These are phyloP conservation scores for Moniliella sp. DNA, from an alignment of 1,284 basidiomycete genomes.

Conservation along the genomic window DNA sequence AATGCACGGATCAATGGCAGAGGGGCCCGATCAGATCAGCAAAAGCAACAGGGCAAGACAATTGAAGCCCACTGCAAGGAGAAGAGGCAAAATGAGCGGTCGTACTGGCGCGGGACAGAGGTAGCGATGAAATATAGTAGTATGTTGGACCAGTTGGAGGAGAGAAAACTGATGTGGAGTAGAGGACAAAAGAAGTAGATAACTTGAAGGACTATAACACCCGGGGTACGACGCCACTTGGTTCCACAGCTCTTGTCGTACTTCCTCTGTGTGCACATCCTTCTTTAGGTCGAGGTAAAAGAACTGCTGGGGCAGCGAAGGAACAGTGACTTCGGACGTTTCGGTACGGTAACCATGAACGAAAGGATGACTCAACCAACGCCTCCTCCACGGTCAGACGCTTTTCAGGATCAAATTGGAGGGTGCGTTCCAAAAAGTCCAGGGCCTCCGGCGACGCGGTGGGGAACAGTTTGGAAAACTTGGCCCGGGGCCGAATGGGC, in stretches of 20 bases:
- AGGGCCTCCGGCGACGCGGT: slow-evolving; percentile 41
- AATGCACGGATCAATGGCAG: too few relatives aligned
- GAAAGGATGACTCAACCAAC: slow-evolving; percentile 25
- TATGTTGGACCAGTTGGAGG: too few relatives aligned
- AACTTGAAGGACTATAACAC: too few relatives aligned
- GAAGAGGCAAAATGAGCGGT: too few relatives aligned
- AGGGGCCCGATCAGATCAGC: too few relatives aligned
- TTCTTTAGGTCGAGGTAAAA: slow-evolving; percentile 23
- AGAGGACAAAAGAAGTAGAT: too few relatives aligned
- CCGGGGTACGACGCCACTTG: too few relatives aligned
- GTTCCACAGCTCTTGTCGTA: slow-evolving; percentile 20
- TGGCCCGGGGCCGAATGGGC: slow-evolving; percentile 49
- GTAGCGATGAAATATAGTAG: too few relatives aligned
- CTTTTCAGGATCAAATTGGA: slow-evolving; percentile 42
- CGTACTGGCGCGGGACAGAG: too few relatives aligned
- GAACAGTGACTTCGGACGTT: slow-evolving; percentile 21
- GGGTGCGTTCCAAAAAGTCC: slow-evolving; percentile 71
- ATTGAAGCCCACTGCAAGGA: too few relatives aligned
- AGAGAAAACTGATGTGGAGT: too few relatives aligned
- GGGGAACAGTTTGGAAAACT: slow-evolving; percentile 8
- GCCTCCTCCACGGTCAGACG: slow-evolving; percentile 27
- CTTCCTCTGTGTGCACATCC: slow-evolving; percentile 13
- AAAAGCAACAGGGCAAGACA: too few relatives aligned
- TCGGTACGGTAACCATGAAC: slow-evolving; percentile 24
- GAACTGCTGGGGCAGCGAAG: slow-evolving; percentile 12